phyloP scores from a whole-genome alignment of 1,139 yeast species.

The Sugiyamaella castrensis region DNA sequence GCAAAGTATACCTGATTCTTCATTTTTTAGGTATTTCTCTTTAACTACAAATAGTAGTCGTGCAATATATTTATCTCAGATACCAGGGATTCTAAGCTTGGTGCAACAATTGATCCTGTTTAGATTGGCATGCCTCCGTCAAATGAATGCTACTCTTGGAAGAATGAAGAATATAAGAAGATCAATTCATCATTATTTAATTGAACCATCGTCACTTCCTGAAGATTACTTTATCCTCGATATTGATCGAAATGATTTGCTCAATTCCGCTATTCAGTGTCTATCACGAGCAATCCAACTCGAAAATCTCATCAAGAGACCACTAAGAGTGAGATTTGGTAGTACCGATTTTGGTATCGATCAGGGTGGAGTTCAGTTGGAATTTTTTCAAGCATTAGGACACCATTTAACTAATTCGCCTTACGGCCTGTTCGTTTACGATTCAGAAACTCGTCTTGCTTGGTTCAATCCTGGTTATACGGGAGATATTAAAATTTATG shows the following conservation, averaged over 20 bases:
- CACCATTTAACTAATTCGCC: conserved; percentile 19
- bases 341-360: conserved; percentile 30
- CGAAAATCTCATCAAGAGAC: conserved; percentile 24
- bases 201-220: conserved; percentile 8
- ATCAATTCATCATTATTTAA: not conserved
- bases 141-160: conserved; percentile 14
- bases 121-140: conserved; percentile 18
- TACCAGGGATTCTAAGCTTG: conserved; percentile 1
- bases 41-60: not conserved
- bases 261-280: conserved; percentile 19
- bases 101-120: conserved; percentile 2
- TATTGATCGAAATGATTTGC: conserved; percentile 19
- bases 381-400: conserved; percentile 30
- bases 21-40: not conserved
- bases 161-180: conserved; percentile 5
- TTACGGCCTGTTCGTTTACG: conserved; percentile 20
- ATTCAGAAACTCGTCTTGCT: conserved; percentile 17
- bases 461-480: conserved; percentile 29
- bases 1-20: not conserved
- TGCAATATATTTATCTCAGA: conserved; percentile 1
- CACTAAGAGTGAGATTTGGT: conserved; percentile 28
- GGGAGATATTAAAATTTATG: conserved; percentile 18
- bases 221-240: conserved; percentile 18
- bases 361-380: conserved; percentile 35
- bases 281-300: conserved; percentile 17